Base-by-base conservation (phyloP, 106 monocot genomes). In the Dendrobium nobile region DNA sequence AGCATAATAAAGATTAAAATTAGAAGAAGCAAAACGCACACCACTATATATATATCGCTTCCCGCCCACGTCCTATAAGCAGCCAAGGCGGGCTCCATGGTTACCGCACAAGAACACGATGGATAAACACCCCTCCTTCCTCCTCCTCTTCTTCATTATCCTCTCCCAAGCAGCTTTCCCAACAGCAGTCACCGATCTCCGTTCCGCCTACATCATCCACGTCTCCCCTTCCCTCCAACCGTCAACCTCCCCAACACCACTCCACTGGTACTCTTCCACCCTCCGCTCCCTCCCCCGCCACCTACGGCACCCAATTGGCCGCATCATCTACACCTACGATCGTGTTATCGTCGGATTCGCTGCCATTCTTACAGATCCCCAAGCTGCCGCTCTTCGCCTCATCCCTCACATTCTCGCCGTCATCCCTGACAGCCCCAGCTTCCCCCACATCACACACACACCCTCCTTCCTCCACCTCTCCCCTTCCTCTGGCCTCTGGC, bases 381-480 rank as follows among this genome's bases (percentile, higher is more conserved):
- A 93, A 55, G 92, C 83, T 47, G 68, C 72, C 20, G 79, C 78
- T 48, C 83, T 93, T 75, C 80, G 79, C 72, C 81, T 73, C 41
- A 80, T 75, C 54, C 87, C 88, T 1, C 51, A 56, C 65, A 78
- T 97, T 58, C 75, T 90, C 55, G 41, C 92, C 82, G 79, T 93
- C 59, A 54, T 79, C 70, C 89, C 82, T 15, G 96, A 97, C 83
- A 83, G 78, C 31, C 55, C 81, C 47, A 88, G 83, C 76, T 79
- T 85, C 16, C 80, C 79, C 27, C 95, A 95, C 85, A 98, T 89
- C 41, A 98, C 94, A 67, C 91, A 78, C 80, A 83, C 94, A 28
- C 92, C 94, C n/a, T 47, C 79, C 67, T 94, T 98, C 83, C 91
- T 98, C 78, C 85, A 74, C 42, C 85, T 92, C 40, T 83, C 92